Evolutionary conservation across 768 basidiomycete species (phyloP).

Genomic region (Auriscalpium orientale): DNA sequence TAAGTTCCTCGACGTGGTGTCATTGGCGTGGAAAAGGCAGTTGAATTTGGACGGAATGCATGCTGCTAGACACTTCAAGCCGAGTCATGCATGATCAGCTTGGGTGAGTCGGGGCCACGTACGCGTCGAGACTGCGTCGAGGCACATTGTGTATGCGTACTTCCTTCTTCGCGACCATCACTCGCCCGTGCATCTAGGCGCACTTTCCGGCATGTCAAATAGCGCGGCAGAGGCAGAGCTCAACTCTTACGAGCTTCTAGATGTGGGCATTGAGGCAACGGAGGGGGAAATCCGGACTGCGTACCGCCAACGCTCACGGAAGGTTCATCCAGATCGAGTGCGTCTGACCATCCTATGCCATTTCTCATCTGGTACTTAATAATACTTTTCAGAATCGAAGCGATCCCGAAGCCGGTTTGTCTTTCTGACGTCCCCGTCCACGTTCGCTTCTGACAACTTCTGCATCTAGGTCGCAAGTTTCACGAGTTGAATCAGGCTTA

Average conservation of each 20-base stretch:
- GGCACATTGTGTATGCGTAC: too few species aligned
- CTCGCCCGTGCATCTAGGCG: too few species aligned
- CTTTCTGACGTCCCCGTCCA: background rate
- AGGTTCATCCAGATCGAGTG: conserved; percentile 84
- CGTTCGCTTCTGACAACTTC: conserved; percentile 28
- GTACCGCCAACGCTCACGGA: conserved; percentile 71
- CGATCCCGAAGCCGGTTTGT: conserved; percentile 68
- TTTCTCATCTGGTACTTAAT: background rate
- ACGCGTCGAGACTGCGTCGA: too few species aligned
- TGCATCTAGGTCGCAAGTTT: conserved; percentile 45
- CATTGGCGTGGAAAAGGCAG: too few species aligned
- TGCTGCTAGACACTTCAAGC: too few species aligned
- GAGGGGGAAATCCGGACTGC: conserved; percentile 76
- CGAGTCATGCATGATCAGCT: too few species aligned
- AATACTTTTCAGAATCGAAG: conserved; percentile 52
- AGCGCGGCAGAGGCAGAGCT: conserved; percentile 41
- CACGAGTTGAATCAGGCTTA: conserved; percentile 80
- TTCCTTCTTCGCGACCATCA: too few species aligned
- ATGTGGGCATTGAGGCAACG: conserved; percentile 52
- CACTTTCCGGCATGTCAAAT: background rate
- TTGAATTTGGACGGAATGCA: too few species aligned
- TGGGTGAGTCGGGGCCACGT: too few species aligned
- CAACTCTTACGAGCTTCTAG: conserved; percentile 70
- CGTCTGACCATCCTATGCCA: conserved; percentile 20
- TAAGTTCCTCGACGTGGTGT: too few species aligned